Conservation (phyloP, 257 asterid species). For the Fraxinus americana region DNA sequence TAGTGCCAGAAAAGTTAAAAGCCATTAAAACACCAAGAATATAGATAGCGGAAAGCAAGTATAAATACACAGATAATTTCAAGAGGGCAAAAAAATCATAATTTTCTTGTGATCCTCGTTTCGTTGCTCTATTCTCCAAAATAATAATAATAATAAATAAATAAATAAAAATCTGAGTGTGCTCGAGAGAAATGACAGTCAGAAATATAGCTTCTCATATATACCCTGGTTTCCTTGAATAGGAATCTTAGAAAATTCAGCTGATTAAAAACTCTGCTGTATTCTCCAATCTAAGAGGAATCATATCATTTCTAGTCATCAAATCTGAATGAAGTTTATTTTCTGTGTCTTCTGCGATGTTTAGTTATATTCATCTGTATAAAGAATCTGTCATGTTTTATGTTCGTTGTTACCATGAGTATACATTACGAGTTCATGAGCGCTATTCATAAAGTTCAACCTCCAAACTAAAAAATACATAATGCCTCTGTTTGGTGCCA, state of each 20-base stretch:
- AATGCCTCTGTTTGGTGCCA: too few species aligned
- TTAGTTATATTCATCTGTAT: not conserved
- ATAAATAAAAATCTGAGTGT: not conserved
- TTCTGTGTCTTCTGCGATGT: not conserved
- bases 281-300: not conserved
- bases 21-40: not conserved
- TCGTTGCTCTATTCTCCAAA: not conserved
- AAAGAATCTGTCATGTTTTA: not conserved
- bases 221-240: not conserved
- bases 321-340: not conserved
- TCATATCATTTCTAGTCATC: not conserved
- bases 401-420: not conserved
- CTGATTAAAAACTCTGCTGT: not conserved
- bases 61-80: not conserved
- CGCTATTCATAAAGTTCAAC: not conserved
- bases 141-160: not conserved
- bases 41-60: not conserved
- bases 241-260: not conserved
- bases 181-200: not conserved
- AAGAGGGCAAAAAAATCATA: not conserved
- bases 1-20: constrained; percentile 32
- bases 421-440: not conserved
- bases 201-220: not conserved
- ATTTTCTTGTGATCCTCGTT: not conserved
- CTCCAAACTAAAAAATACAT: not conserved